phyloP scores from a whole-genome alignment of 257 asterid genomes.

The Paulownia fortunei region DNA sequence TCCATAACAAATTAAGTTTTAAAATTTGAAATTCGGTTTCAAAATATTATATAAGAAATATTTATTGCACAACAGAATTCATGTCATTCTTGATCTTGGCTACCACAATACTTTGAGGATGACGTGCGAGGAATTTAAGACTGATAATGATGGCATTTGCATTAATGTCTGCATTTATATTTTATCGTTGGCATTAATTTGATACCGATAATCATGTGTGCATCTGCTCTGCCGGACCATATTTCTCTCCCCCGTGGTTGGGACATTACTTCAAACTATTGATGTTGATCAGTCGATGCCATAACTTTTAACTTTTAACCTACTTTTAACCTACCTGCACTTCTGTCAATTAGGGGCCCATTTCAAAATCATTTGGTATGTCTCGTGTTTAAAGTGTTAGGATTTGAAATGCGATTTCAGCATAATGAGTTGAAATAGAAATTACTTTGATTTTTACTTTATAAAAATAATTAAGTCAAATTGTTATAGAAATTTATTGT shows the following conservation, averaged over 20 bases:
- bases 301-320: neutral
- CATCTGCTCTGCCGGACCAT: neutral
- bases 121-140: neutral
- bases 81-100: neutral
- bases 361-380: too few relatives aligned
- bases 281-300: neutral
- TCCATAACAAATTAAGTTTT: too few relatives aligned
- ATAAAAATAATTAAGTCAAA: too few relatives aligned
- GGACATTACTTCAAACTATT: neutral
- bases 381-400: too few relatives aligned
- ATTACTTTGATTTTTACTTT: too few relatives aligned
- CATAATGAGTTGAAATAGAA: too few relatives aligned
- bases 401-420: too few relatives aligned
- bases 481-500: too few relatives aligned
- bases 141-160: neutral
- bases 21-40: too few relatives aligned
- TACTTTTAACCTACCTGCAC: neutral
- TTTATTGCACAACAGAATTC: constrained; percentile 23
- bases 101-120: constrained; percentile 6
- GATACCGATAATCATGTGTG: neutral
- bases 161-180: neutral
- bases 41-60: too few relatives aligned
- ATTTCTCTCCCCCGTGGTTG: neutral
- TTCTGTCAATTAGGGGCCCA: neutral
- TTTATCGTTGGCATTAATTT: neutral